Conservation (phyloP, 2,329 filamentous ascomycete species). For the Paraconiothyrium sp. region DNA sequence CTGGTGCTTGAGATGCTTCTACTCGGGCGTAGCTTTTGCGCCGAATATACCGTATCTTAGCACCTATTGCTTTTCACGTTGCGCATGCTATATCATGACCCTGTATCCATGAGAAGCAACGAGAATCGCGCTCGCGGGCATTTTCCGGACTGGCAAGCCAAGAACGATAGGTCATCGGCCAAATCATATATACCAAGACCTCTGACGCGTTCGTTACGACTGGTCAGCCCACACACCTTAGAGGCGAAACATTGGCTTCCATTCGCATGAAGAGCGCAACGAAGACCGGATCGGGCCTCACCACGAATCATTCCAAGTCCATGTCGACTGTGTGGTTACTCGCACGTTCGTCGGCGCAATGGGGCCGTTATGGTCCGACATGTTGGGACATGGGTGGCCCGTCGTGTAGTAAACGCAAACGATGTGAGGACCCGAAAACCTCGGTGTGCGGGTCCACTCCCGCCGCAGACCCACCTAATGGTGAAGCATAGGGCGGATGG, state of each 20-base stretch:
- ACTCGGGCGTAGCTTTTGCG: neutral
- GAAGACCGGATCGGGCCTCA: neutral
- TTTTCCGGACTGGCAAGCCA: too few relatives aligned
- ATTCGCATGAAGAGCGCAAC: neutral
- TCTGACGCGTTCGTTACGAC: neutral
- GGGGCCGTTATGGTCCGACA: slow-evolving; percentile 22
- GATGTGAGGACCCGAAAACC: neutral
- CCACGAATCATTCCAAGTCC: neutral
- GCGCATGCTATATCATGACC: too few relatives aligned
- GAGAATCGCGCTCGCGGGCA: too few relatives aligned
- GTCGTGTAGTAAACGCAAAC: neutral
- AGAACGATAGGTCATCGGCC: too few relatives aligned
- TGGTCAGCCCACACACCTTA: neutral
- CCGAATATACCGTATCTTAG: neutral
- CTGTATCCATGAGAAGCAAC: too few relatives aligned
- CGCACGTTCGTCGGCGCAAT: neutral
- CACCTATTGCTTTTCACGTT: too few relatives aligned
- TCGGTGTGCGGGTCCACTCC: slow-evolving; percentile 2
- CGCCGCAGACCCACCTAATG: slow-evolving; percentile 10
- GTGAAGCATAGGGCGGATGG: slow-evolving; percentile 17
- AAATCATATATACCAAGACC: neutral
- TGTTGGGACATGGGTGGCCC: slow-evolving; percentile 26
- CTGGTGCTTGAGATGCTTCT: neutral
- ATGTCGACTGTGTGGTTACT: neutral
- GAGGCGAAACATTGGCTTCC: neutral